Percentiles rank a stretch among this genome's conserved stretches.
phyloP scores from a whole-genome alignment of 139 green algal species.

The Pedinophyceae sp. region DNA sequence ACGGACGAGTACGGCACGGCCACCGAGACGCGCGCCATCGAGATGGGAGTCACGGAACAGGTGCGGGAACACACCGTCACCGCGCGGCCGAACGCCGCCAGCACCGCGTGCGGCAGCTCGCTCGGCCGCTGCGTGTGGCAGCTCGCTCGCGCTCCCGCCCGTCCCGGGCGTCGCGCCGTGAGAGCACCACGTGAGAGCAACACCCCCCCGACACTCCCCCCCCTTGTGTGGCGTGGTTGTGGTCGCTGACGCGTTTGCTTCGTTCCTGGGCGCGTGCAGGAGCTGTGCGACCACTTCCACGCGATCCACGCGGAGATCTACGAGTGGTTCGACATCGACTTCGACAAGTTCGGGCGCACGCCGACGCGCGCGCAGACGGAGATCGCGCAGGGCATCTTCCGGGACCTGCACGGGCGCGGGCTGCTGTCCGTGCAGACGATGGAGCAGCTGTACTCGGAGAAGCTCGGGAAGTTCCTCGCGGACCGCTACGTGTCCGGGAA shows the following conservation, averaged over 20 bases:
- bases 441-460: constrained; percentile 76
- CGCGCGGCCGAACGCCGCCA: too few species aligned
- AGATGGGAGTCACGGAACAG: constrained; percentile 82
- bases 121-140: too few species aligned
- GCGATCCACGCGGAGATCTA: constrained; percentile 85
- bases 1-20: constrained; percentile 98
- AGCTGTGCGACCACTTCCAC: constrained; percentile 99
- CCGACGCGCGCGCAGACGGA: constrained; percentile 60
- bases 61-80: too few species aligned
- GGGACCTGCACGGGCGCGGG: constrained; percentile 20
- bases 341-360: constrained; percentile 89
- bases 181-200: too few species aligned
- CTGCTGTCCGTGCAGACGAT: constrained; percentile 45
- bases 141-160: too few species aligned
- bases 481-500: constrained; percentile 86
- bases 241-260: too few species aligned
- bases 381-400: constrained; percentile 37
- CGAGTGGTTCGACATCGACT: constrained; percentile 89
- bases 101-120: too few species aligned
- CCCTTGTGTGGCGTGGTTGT: too few species aligned
- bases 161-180: too few species aligned
- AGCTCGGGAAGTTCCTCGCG: constrained; percentile 78
- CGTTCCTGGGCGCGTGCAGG: too few species aligned
- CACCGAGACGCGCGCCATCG: constrained; percentile 87
- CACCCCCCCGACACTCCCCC: too few species aligned